Evolutionary conservation across 345 rosid genomes (phyloP), one percentile per base, ranked within the genome.

Genomic region (Euclidium syriacum): DNA sequence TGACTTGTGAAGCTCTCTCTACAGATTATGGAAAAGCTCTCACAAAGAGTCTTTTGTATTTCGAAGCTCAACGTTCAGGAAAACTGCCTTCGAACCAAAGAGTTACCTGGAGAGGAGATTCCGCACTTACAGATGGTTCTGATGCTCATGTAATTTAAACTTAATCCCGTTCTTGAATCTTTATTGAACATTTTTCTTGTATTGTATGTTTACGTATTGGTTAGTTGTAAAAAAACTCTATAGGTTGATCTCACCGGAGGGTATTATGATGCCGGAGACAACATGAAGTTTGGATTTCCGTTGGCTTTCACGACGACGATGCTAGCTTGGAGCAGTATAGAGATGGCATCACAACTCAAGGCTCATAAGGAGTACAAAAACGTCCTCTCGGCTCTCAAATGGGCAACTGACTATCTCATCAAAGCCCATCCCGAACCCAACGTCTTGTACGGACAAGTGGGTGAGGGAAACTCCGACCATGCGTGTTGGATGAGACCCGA

Each of bases 21-120:
- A 12, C 52, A 62, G 78, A 79, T 70, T 86, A 86, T 41, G 74
- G 72, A 25, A 55, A 62, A 12, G 94, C 94, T 35, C 79, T 88
- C 22, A 70, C 83, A 9, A 83, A 85, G 78, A 77, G 82, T 47
- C 58, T 88, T 71, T 70, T 85, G 67, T 88, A 75, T 69, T 88
- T 76, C 23, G 90, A 88, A 73, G 92, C 86, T 72, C 94, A 86
- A 72, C 79, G 96, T 23, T 84, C 88, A 2, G 96, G 94, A 6
- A 68, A 73, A 44, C 74, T 88, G 62, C 96, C 96, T 22, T 35
- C 67, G 3, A 25, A 73, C 68, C 90, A 84, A 50, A 78, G 85
- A 59, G 83, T 86, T 30, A 14, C 7, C 4, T 86, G 96, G 96
- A 83, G 94, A 43, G 76, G 80, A 12, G 71, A 84, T 75, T 88